These are phyloP conservation scores for Chaetothyriales sp. DNA, from an alignment of 2,329 filamentous ascomycete species.

Conservation along the genomic window DNA sequence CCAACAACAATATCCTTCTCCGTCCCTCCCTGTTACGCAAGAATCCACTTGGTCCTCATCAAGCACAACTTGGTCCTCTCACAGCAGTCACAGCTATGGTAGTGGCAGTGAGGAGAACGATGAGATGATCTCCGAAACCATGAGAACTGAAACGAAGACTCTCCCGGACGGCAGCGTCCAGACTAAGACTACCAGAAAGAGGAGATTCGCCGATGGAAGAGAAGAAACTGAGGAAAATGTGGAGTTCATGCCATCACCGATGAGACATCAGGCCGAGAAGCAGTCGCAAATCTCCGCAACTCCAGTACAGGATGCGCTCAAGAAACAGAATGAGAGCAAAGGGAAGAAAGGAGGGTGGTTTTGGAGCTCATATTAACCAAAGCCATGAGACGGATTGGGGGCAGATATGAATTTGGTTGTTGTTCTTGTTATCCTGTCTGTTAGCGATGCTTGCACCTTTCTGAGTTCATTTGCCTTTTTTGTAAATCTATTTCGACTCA, in stretches of 20 bases:
- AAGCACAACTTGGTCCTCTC: not conserved
- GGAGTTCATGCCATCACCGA: constrained; percentile 1
- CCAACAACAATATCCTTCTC: not conserved
- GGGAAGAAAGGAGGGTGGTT: not conserved
- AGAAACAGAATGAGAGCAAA: not conserved
- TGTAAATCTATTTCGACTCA: not conserved
- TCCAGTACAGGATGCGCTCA: not conserved
- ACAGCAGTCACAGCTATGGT: not conserved
- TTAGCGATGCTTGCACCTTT: not conserved
- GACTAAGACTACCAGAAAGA: constrained; percentile 44
- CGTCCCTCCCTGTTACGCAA: not conserved
- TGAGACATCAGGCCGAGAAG: not conserved
- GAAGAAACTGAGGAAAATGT: constrained; percentile 44
- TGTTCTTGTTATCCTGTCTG: not conserved
- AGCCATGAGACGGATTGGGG: not conserved
- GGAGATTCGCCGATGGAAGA: constrained; percentile 45
- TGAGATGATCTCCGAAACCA: constrained; percentile 41
- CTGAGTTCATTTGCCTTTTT: no score
- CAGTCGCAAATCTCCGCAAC: not conserved
- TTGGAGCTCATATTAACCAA: not conserved
- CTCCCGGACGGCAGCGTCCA: constrained; percentile 44
- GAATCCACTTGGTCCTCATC: not conserved
- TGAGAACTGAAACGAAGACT: constrained; percentile 42
- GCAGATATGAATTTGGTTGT: no score
- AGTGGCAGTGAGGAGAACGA: not conserved